Evolutionary conservation across 108 stramenopile species (phyloP), one percentile per base, ranked within the genome.

Genomic region (Chaetoceros tenuissimus): DNA sequence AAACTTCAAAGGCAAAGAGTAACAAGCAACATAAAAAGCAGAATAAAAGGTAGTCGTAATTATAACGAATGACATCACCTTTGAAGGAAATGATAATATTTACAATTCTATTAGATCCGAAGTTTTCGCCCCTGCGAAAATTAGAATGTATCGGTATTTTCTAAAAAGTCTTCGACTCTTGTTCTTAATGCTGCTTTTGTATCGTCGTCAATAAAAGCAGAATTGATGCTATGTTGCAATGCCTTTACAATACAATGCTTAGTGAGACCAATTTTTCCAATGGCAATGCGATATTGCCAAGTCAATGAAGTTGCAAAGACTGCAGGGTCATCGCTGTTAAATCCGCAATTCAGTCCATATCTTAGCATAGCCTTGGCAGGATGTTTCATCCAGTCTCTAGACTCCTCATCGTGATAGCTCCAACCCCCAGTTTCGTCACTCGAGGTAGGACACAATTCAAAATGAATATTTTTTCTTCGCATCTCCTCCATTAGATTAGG

Each of bases 281-380:
- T 19, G 19, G 69, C 84, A 30, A 76, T 80, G 10, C 73, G 59
- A 44, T 67, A 78, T 57, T 86, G 79, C 70, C 77, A 75, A 2
- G 72, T 68, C 31, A 86, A 43, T 16, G 55, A 59, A 0, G 84
- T 82, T 31, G 73, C 63, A 46, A 86, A 86, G 1, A 86, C 84
- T 10, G 84, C 75, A 10, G 84, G 84, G 59, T 86, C 84, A 57
- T 86, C 84, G 17, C 76, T 78, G 63, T 67, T 86, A 23, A 86
- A 55, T 17, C 76, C 68, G 10, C 81, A 20, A 18, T 58, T 25
- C 8, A 80, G 28, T 22, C 71, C 74, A 20, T 68, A 26, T 21
- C 71, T 23, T 29, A 72, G 56, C 62, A 86, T 73, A 1, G 10
- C 44, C 22, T 55, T 30, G 21, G 63, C 55, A 2, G 84, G 84